Conservation (phyloP, 2,329 filamentous ascomycete genomes). For the Orbilia oligospora region DNA sequence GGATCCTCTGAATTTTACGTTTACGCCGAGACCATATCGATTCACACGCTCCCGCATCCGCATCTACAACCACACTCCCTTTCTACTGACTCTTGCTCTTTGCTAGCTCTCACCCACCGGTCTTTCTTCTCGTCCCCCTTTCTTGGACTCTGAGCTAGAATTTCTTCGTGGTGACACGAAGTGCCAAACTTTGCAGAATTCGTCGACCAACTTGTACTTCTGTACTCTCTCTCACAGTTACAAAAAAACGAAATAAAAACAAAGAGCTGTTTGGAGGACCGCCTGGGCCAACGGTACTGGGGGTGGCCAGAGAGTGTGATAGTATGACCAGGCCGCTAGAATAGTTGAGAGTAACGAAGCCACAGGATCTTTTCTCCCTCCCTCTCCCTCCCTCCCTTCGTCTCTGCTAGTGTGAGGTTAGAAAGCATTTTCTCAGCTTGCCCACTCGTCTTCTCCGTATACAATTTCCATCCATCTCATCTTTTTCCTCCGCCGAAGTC, state of each 20-base stretch:
- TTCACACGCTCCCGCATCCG: background rate
- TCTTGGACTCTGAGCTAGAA: constrained; percentile 41
- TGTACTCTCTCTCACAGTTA: constrained; percentile 27
- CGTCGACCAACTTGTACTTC: constrained; percentile 53
- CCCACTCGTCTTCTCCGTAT: constrained; percentile 19
- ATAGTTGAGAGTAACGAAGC: constrained; percentile 53
- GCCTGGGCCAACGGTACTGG: constrained; percentile 40
- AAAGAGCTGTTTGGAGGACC: constrained; percentile 28
- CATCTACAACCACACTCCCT: background rate
- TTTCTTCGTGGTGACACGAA: constrained; percentile 45
- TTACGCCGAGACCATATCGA: background rate
- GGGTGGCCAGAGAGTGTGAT: constrained; percentile 45
- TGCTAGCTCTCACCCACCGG: background rate
- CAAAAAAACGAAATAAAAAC: constrained; percentile 5
- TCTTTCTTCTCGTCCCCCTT: constrained; percentile 6
- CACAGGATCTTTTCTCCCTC: constrained; percentile 39
- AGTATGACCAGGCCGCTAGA: constrained; percentile 60
- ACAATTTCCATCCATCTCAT: constrained; percentile 17
- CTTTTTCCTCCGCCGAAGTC: constrained; percentile 9
- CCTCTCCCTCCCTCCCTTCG: too few species aligned
- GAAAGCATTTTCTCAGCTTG: constrained; percentile 28
- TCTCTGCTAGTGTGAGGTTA: constrained; percentile 45
- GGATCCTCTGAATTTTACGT: background rate
- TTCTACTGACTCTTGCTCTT: background rate
- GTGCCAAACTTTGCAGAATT: constrained; percentile 59